Percentiles rank a stretch among this genome's conserved stretches.
Evolutionary conservation across 1,284 basidiomycete genomes (phyloP).

Genomic region (Mycena citricolor): DNA sequence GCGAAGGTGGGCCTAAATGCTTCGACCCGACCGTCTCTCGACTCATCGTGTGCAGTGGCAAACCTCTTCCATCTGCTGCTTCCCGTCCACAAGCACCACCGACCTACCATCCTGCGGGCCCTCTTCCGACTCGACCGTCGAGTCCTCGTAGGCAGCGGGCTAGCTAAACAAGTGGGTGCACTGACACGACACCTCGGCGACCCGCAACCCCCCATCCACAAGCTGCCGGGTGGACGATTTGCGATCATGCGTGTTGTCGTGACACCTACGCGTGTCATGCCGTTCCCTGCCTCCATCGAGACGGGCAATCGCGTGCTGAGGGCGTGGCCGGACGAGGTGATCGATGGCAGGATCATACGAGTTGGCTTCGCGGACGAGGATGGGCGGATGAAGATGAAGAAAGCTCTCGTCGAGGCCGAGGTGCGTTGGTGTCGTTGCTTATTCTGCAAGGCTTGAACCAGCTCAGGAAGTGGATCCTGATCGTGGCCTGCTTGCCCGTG

Average conservation of each 20-base stretch:
- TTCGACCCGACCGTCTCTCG: neutral
- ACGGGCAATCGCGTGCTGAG: constrained; percentile 20
- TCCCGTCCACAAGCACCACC: constrained; percentile 2
- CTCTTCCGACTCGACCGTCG: constrained; percentile 20
- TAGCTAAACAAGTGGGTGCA: neutral
- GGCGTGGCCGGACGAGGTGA: constrained; percentile 16
- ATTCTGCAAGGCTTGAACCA: too few relatives aligned
- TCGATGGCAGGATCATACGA: constrained; percentile 16
- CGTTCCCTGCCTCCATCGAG: constrained; percentile 20
- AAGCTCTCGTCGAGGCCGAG: constrained; percentile 1
- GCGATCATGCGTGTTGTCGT: constrained; percentile 17
- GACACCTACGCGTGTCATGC: constrained; percentile 19
- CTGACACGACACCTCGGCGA: neutral
- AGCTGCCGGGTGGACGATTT: constrained; percentile 10
- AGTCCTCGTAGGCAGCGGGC: constrained; percentile 2
- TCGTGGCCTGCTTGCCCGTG: constrained; percentile 16
- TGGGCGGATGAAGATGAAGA: constrained; percentile 9
- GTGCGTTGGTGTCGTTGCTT: constrained; percentile 2
- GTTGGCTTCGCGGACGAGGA: constrained; percentile 23
- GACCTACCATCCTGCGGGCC: constrained; percentile 15
- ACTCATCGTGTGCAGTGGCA: constrained; percentile 1
- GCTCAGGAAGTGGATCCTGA: constrained; percentile 13
- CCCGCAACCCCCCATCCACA: neutral
- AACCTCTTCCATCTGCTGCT: constrained; percentile 15
- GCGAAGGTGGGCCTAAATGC: constrained; percentile 4